phyloP scores from a whole-genome alignment of 2,329 filamentous ascomycete species.

The Huntiella savannae region DNA sequence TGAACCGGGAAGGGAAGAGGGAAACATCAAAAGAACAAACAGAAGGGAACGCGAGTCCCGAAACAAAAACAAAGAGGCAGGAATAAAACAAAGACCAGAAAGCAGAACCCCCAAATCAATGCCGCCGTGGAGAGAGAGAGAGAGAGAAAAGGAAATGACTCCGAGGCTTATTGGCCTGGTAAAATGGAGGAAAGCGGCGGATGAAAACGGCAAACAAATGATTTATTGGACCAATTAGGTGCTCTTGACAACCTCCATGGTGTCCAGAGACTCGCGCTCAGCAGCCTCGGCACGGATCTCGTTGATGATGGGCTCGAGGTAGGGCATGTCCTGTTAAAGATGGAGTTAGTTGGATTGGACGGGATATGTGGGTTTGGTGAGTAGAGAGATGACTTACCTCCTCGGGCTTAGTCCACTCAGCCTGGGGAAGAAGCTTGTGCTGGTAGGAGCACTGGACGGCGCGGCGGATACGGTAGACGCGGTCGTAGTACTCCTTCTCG shows the following conservation, averaged over 20 bases:
- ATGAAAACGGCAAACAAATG: conserved; percentile 4
- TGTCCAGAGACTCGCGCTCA: conserved; percentile 34
- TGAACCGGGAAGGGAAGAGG: too few relatives aligned
- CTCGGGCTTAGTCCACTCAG: conserved; percentile 39
- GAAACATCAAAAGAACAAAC: too few relatives aligned
- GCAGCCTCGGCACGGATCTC: conserved; percentile 29
- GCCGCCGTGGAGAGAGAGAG: background rate
- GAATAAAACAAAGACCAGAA: too few relatives aligned
- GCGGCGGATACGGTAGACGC: conserved; percentile 89
- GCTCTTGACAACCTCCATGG: conserved; percentile 30
- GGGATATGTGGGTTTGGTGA: background rate
- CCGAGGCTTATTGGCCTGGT: background rate
- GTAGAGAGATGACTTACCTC: conserved; percentile 21
- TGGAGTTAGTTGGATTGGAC: conserved; percentile 11
- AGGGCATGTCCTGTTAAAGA: conserved; percentile 28
- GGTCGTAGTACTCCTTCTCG: conserved; percentile 83
- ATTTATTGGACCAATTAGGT: conserved; percentile 19
- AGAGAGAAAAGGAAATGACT: background rate
- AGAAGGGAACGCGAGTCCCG: too few relatives aligned
- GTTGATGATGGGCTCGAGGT: conserved; percentile 33
- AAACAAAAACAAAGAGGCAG: too few relatives aligned
- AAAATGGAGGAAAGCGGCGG: background rate
- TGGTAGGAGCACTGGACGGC: conserved; percentile 59
- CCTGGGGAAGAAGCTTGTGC: conserved; percentile 45
- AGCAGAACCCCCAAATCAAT: too few relatives aligned